Base-by-base conservation (phyloP, 345 rosid genomes). In the Euphorbia peplus region DNA sequence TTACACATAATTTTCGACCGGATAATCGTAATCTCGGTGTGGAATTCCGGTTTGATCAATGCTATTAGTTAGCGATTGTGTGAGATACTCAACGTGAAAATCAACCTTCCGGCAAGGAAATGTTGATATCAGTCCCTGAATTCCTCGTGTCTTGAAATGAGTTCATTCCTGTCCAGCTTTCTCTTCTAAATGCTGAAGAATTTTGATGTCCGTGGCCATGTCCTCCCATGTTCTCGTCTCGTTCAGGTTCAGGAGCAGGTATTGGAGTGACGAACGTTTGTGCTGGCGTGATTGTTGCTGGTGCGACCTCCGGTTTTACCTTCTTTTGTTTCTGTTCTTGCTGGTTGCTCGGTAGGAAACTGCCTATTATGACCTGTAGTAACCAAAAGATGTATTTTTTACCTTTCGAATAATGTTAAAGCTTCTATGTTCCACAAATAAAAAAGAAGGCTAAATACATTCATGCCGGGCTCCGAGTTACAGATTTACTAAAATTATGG, bases 331-430 rank as follows among this genome's bases (percentile, higher is more conserved):
- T 84, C 60, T 84, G 90, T 66, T 93, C 91, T 8, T 80, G 95
- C 35, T 86, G 97, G 73, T 84, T 77, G 67, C 86, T 87, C 0
- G 91, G 84, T 32, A 90, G 81, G 82, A 91, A 93, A 75, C 95
- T 91, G 63, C 97, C 98, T 52, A 90, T 80, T 1, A 93, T 91
- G 12, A 93, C 92, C 84, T 89, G 80, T n/a, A n/a, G 68, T 21
- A 53, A 71, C 39, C 64, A 25, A 70, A 75, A n/a, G n/a, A 14
- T 14, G 37, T 15, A 47, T 13, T 65, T 66, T 66, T 51, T 35
- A 37, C 70, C 53, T 15, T 5, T 10, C 26, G 52, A 21, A 32
- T 7, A 62, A 3, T n/a, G 24, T 63, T 46, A 26, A 46, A n/a
- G 14, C 46, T 46, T 6, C 30, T 7, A 25, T 54, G n/a, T n/a